phyloP scores from a whole-genome alignment of 306 rosid species.

The Acacia confusa region DNA sequence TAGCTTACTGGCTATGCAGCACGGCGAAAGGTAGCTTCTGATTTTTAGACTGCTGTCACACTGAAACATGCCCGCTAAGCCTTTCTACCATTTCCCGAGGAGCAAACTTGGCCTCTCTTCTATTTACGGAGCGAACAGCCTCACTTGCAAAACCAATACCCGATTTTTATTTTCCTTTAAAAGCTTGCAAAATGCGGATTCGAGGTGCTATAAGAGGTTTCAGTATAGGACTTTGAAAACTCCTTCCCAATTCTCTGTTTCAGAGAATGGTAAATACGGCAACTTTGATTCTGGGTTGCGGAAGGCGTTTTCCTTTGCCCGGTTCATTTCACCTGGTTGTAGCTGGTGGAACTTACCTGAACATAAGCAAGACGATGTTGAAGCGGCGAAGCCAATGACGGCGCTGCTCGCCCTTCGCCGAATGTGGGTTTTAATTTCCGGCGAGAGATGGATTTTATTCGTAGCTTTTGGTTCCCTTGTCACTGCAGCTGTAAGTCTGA shows the following conservation, averaged over 20 bases:
- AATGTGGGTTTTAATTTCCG: slow-evolving; percentile 60
- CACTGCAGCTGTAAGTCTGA: slow-evolving; percentile 56
- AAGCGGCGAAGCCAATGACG: slow-evolving; percentile 38
- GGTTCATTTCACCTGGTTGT: slow-evolving; percentile 34
- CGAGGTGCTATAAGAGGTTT: slow-evolving; percentile 16
- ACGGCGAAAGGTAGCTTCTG: not conserved
- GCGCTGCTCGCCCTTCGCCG: slow-evolving; percentile 48
- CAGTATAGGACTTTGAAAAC: not conserved
- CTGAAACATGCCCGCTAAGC: not conserved
- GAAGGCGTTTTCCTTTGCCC: not conserved
- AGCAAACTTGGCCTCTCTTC: not conserved
- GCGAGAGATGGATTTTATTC: slow-evolving; percentile 43
- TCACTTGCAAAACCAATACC: slow-evolving; percentile 23
- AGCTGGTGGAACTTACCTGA: slow-evolving; percentile 60
- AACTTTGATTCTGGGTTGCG: slow-evolving; percentile 1
- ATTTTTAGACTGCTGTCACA: not conserved
- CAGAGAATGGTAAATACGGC: slow-evolving; percentile 1
- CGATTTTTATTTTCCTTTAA: slow-evolving; percentile 10
- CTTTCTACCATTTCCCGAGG: not conserved
- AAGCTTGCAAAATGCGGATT: not conserved
- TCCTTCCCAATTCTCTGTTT: not conserved
- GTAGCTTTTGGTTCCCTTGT: slow-evolving; percentile 47
- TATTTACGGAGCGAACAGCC: slow-evolving; percentile 2
- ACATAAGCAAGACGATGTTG: slow-evolving; percentile 23
- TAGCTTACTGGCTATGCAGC: not conserved